A percentile compares a stretch with the other conserved stretches of the same genome.
phyloP scores from a whole-genome alignment of 1,139 yeast genomes.

The Candida dubliniensis region DNA sequence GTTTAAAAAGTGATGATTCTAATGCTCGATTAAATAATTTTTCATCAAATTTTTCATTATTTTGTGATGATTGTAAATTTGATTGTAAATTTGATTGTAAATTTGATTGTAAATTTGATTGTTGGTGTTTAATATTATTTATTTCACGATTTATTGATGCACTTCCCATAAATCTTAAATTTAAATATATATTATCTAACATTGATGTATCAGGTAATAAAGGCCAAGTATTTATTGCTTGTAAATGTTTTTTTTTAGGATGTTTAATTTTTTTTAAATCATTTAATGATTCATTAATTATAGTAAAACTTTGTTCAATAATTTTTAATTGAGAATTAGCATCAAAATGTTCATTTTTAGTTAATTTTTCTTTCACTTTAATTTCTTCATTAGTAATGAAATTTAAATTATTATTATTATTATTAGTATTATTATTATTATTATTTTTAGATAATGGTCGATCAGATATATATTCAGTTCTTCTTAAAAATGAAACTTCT shows the following conservation, averaged over 20 bases:
- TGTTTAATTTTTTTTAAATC: conserved; percentile 56
- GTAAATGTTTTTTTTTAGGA: conserved; percentile 72
- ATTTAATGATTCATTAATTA: conserved; percentile 48
- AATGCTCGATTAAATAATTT: conserved; percentile 46
- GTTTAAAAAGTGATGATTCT: conserved; percentile 69
- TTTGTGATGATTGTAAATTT: conserved; percentile 24
- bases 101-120: too few species aligned
- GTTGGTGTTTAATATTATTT: conserved; percentile 26
- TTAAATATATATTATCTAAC: conserved; percentile 74
- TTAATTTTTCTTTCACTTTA: conserved; percentile 20
- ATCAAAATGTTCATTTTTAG: conserved; percentile 39
- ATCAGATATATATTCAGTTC: conserved; percentile 86
- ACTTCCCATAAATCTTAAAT: conserved; percentile 76
- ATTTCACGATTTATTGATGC: conserved; percentile 58
- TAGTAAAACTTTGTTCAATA: conserved; percentile 77
- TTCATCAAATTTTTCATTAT: conserved; percentile 37
- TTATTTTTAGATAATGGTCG: conserved; percentile 25
- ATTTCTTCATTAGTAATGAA: conserved; percentile 16
- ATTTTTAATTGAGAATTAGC: conserved; percentile 63
- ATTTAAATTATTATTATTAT: conserved; percentile 15
- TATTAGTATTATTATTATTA: too few species aligned
- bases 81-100: too few species aligned
- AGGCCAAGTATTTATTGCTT: conserved; percentile 78
- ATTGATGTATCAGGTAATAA: conserved; percentile 86
- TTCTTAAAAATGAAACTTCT: conserved; percentile 81